These are phyloP conservation scores for Cladophialophora yegresii DNA, from an alignment of 2,329 filamentous ascomycete species.

Conservation along the genomic window DNA sequence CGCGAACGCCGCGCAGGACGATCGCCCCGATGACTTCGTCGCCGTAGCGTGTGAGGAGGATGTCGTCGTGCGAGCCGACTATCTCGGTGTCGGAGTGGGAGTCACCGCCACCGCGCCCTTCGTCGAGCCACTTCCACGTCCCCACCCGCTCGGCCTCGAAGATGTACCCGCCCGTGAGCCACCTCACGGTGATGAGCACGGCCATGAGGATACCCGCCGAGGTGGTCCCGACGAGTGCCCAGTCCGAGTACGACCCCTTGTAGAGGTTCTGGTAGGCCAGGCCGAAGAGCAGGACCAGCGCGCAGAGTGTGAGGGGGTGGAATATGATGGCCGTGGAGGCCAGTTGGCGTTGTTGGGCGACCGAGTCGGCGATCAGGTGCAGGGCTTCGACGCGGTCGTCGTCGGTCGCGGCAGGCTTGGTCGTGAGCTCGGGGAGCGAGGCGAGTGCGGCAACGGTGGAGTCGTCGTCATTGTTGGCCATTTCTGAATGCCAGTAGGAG, in stretches of 20 bases:
- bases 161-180: constrained; percentile 63
- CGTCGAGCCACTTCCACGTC: constrained; percentile 63
- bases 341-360: constrained; percentile 76
- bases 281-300: constrained; percentile 44
- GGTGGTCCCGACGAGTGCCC: constrained; percentile 60
- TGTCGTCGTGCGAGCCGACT: constrained; percentile 55
- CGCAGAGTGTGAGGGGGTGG: constrained; percentile 55
- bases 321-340: constrained; percentile 65
- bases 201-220: constrained; percentile 64
- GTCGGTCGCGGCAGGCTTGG: constrained; percentile 40
- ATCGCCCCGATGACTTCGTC: constrained; percentile 69
- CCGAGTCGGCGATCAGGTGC: constrained; percentile 74
- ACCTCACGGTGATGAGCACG: constrained; percentile 63
- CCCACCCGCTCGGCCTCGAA: constrained; percentile 60
- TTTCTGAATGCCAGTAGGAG: constrained; percentile 12
- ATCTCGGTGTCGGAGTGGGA: constrained; percentile 35
- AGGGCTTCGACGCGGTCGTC: constrained; percentile 69
- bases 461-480: constrained; percentile 11
- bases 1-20: constrained; percentile 53
- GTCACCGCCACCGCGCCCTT: constrained; percentile 39
- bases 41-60: constrained; percentile 69
- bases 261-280: constrained; percentile 47
- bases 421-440: constrained; percentile 41
- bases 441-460: constrained; percentile 21
- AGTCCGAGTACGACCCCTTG: constrained; percentile 48